Conservation (phyloP, 1,139 yeast species). For the Pichia sp. region DNA sequence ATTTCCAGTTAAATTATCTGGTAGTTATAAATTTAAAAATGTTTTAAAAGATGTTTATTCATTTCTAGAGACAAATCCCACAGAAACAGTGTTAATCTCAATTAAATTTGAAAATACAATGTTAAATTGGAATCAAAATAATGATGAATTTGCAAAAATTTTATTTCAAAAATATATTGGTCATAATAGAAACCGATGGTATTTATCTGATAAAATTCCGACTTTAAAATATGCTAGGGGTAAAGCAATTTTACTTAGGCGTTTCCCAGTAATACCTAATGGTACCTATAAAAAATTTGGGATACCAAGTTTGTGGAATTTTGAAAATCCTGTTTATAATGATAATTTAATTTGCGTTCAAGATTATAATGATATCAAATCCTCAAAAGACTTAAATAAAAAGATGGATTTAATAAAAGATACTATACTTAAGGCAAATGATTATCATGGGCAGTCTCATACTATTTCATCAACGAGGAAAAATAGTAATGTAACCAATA, state of each 20-base stretch:
- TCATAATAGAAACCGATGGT: slow-evolving; percentile 53
- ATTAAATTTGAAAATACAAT: slow-evolving; percentile 71
- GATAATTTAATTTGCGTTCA: slow-evolving; percentile 61
- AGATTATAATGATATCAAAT: slow-evolving; percentile 64
- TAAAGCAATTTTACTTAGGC: slow-evolving; percentile 57
- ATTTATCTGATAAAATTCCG: slow-evolving; percentile 52
- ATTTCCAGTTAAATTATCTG: slow-evolving; percentile 63
- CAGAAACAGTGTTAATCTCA: slow-evolving; percentile 63
- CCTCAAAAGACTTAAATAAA: slow-evolving; percentile 46
- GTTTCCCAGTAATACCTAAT: slow-evolving; percentile 57
- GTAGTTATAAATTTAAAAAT: slow-evolving; percentile 38
- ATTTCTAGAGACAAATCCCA: slow-evolving; percentile 45
- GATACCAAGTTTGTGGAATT: slow-evolving; percentile 65
- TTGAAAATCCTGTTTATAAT: slow-evolving; percentile 63
- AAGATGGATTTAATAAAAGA: slow-evolving; percentile 55
- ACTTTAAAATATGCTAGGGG: slow-evolving; percentile 59
- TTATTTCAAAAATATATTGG: slow-evolving; percentile 57
- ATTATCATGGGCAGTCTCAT: not conserved
- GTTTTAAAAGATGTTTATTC: slow-evolving; percentile 52
- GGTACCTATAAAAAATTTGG: slow-evolving; percentile 44
- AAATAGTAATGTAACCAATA: not conserved
- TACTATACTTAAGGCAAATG: slow-evolving; percentile 47
- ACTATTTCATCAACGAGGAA: not conserved
- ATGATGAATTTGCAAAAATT: slow-evolving; percentile 60
- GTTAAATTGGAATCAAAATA: slow-evolving; percentile 49